Conservation (phyloP, 257 asterid species). For the Nicotiana otophora region DNA sequence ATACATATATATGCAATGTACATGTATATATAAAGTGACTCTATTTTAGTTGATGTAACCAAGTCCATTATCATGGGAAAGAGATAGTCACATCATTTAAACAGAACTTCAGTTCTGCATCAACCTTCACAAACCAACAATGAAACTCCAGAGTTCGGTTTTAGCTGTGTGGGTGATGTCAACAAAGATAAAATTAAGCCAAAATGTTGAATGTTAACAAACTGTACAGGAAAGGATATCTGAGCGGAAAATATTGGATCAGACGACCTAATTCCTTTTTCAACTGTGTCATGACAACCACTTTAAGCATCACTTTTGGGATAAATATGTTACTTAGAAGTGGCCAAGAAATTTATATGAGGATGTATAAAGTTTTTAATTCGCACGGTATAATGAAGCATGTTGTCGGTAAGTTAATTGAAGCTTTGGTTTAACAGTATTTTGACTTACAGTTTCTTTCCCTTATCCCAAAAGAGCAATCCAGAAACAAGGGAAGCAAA, state of each 20-base stretch:
- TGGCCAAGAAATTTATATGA: background rate
- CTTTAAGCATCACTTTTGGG: background rate
- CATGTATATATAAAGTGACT: background rate
- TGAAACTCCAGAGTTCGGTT: background rate
- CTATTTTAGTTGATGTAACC: background rate
- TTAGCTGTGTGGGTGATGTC: background rate
- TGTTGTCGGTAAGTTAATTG: background rate
- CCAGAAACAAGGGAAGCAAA: conserved; percentile 36
- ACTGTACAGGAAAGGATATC: background rate
- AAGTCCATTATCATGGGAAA: background rate
- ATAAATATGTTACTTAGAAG: background rate
- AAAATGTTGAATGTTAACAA: background rate
- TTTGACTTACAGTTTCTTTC: conserved; percentile 36
- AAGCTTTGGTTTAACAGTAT: background rate
- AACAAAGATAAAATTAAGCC: background rate
- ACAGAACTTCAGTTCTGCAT: conserved; percentile 3
- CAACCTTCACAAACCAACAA: background rate
- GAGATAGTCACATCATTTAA: background rate
- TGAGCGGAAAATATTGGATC: background rate
- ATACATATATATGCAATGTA: background rate
- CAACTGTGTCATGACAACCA: background rate
- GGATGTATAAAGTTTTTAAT: background rate
- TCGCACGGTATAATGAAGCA: background rate
- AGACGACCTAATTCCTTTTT: background rate
- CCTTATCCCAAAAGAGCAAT: conserved; percentile 44